Evolutionary conservation across 164 flowering plant species (phyloP).

Genomic region (Chimonanthus salicifolius): DNA sequence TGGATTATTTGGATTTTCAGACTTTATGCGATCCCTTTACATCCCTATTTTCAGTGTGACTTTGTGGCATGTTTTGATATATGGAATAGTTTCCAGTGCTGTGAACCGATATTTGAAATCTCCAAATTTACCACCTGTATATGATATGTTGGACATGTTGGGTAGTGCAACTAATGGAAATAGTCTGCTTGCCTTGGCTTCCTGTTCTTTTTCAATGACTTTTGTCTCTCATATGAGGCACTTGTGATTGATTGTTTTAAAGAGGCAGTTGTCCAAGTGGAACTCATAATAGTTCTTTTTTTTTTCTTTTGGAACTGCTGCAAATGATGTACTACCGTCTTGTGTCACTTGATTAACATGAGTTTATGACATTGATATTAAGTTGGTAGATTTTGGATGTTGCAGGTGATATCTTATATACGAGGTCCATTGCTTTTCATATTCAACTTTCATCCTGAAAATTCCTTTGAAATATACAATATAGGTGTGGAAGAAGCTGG

Average conservation of each 20-base stretch:
- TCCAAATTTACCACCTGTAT: neutral
- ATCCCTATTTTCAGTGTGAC: neutral
- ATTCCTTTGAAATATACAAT: conserved; percentile 54
- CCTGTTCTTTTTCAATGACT: neutral
- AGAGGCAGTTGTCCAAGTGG: neutral
- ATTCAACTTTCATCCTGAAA: conserved; percentile 83
- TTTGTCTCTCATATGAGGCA: neutral
- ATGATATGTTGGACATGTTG: neutral
- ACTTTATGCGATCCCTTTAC: no score
- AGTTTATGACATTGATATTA: neutral
- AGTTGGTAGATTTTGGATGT: conserved; percentile 2
- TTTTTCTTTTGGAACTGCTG: neutral
- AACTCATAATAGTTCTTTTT: neutral
- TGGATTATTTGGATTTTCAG: no score
- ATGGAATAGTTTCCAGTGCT: neutral
- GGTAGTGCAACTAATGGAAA: neutral
- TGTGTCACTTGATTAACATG: neutral
- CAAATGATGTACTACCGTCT: neutral
- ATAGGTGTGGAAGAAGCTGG: conserved; percentile 98
- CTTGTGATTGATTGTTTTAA: no score
- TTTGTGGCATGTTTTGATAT: neutral
- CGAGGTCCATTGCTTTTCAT: conserved; percentile 81
- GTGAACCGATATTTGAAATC: neutral
- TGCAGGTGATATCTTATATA: conserved; percentile 71
- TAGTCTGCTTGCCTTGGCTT: neutral